These are phyloP conservation scores for Sporothrix humicola DNA, from an alignment of 2,329 filamentous ascomycete species.

Conservation along the genomic window DNA sequence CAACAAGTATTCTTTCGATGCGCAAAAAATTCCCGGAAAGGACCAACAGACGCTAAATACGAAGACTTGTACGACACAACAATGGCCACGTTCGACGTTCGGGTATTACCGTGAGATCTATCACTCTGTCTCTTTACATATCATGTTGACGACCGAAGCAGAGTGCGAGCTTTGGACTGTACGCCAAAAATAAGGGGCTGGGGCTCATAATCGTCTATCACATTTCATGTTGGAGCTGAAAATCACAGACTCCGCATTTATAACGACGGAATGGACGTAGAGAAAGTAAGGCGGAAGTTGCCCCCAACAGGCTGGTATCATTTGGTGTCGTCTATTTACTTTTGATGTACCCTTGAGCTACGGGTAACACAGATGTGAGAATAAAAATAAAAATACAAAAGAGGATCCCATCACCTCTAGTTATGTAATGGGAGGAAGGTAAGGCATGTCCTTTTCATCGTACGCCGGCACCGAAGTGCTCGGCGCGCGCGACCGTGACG, in stretches of 20 bases:
- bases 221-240: no score
- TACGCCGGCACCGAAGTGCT: constrained; percentile 25
- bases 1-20: not conserved
- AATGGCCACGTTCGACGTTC: not conserved
- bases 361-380: not conserved
- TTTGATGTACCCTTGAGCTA: not conserved
- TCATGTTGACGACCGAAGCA: not conserved
- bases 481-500: constrained; percentile 2
- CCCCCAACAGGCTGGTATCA: not conserved
- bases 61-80: not conserved
- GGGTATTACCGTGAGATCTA: constrained; percentile 9
- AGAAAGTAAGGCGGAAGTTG: no score
- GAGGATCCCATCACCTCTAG: not conserved
- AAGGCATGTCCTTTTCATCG: constrained; percentile 20
- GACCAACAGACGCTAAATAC: not conserved
- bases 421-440: constrained; percentile 23
- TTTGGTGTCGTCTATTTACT: not conserved
- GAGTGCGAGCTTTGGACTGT: no score
- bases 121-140: not conserved
- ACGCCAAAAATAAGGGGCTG: no score
- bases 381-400: not conserved
- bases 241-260: no score
- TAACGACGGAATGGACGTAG: no score
- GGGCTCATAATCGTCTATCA: no score
- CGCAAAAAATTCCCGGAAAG: not conserved